Conservation (phyloP, 2,329 filamentous ascomycete species). For the Lithohypha guttulata region DNA sequence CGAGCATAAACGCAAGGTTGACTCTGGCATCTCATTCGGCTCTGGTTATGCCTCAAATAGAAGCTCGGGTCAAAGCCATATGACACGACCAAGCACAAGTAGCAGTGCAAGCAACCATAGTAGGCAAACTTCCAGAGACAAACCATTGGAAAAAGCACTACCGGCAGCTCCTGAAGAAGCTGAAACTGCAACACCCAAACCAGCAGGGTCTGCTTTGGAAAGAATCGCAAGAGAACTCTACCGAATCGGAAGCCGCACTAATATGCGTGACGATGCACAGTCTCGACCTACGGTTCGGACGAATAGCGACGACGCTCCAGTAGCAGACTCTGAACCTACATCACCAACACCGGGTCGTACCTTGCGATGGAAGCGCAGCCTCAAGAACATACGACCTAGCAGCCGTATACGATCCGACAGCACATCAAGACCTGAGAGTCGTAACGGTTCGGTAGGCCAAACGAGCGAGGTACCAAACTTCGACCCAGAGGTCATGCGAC, state of each 20-base stretch:
- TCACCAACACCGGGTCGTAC: conserved; percentile 17
- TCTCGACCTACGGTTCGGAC: conserved; percentile 11
- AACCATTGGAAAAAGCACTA: conserved; percentile 31
- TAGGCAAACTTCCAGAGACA: conserved; percentile 16
- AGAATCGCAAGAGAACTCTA: conserved; percentile 49
- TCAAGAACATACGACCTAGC: conserved; percentile 30
- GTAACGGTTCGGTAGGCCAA: conserved; percentile 24
- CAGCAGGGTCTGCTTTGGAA: conserved; percentile 40
- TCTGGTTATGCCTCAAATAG: conserved; percentile 30
- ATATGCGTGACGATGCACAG: conserved; percentile 33
- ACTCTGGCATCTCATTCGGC: conserved; percentile 54
- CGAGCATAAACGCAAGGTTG: conserved; percentile 42
- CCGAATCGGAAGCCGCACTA: conserved; percentile 45
- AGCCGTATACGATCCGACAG: conserved; percentile 23
- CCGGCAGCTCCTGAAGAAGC: conserved; percentile 26
- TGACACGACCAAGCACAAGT: conserved; percentile 20
- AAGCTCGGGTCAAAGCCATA: conserved; percentile 26
- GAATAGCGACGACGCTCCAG: conserved; percentile 10
- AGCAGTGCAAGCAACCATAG: conserved; percentile 15
- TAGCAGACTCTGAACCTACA: conserved; percentile 11
- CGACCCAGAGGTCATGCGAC: conserved; percentile 40
- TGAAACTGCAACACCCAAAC: conserved; percentile 12
- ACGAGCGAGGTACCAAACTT: conserved; percentile 33
- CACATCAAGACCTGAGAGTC: conserved; percentile 26
- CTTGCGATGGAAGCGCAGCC: conserved; percentile 19